Evolutionary conservation across 83 land plant genomes (phyloP).

Genomic region (Isoetes engelmannii): DNA sequence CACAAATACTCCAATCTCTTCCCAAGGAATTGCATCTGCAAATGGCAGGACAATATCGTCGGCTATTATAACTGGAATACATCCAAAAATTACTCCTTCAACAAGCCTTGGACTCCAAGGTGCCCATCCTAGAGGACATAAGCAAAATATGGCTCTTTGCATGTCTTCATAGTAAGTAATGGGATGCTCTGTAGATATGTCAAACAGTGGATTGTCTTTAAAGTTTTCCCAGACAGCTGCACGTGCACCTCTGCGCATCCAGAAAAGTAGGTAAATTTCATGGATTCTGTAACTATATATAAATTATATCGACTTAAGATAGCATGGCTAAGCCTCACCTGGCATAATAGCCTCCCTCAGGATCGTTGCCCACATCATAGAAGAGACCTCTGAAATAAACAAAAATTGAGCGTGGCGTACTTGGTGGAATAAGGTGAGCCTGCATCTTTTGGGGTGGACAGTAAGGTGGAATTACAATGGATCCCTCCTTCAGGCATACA

Average conservation of each 20-base stretch:
- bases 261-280: neutral
- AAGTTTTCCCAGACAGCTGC: conserved; percentile 90
- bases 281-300: neutral
- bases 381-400: conserved; percentile 73
- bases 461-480: conserved; percentile 74
- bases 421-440: conserved; percentile 64
- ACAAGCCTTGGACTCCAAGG: conserved; percentile 86
- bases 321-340: conserved; percentile 32
- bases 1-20: conserved; percentile 74
- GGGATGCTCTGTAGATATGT: conserved; percentile 81
- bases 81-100: conserved; percentile 74
- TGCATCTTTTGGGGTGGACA: conserved; percentile 91
- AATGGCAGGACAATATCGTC: conserved; percentile 79
- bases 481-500: conserved; percentile 76
- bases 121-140: conserved; percentile 84
- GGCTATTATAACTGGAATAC: conserved; percentile 81
- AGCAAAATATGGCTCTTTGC: conserved; percentile 72
- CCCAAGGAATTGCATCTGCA: conserved; percentile 86
- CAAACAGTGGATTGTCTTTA: conserved; percentile 74
- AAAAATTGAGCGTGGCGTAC: conserved; percentile 74
- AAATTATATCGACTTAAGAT: neutral
- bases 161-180: conserved; percentile 79
- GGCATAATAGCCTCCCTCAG: conserved; percentile 85
- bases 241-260: conserved; percentile 52
- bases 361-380: conserved; percentile 79